Base-by-base conservation (phyloP, 169 alveolate species). In the Cryptosporidium felis region DNA sequence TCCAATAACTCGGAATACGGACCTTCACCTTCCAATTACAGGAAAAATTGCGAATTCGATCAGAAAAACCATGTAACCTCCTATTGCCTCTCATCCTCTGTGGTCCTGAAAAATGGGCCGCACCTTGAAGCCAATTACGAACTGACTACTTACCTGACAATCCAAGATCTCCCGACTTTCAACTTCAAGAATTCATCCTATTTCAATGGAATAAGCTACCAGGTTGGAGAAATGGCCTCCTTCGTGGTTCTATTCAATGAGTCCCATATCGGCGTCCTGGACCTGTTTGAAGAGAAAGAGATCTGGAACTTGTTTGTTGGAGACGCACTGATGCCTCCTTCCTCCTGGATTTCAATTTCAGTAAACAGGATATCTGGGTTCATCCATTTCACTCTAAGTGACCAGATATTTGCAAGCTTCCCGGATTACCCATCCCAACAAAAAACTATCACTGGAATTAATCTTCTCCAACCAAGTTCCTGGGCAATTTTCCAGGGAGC, bases 391-490 rank as follows among this genome's bases (percentile, higher is more conserved):
- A 40, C 82, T 0, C 41, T 74, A 38, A 56, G 56, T 51, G 65
- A 49, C 36, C 82, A 74, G 42, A 74, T 56, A 10, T 74, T 74
- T 51, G 82, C 74, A 36, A 53, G 36, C 23, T 74, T 74, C 26
- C 82, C 82, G 0, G 82, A 74, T 40, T 74, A 74, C 45, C 67
- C 82, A 18, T n/a, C 67, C 5, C 82, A 74, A 53, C 61, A 60
- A 12, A 18, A 26, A 6, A 38, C 74, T 6, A 49, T 74, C 14
- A n/a, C 23, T 1, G 32, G 28, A 30, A 53, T 74, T 32, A 30
- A 32, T 0, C 38, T 74, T 2, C 40, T 74, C 2, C 74, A 56
- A 0, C 41, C 53, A 3, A 44, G 58, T 10, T 74, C 82, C 41
- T 74, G 82, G 82, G 41, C 74, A 23, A 53, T 74, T 32, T 74